Evolutionary conservation across 2,329 filamentous ascomycete species (phyloP).

Genomic region (Colletotrichum brevisporum): DNA sequence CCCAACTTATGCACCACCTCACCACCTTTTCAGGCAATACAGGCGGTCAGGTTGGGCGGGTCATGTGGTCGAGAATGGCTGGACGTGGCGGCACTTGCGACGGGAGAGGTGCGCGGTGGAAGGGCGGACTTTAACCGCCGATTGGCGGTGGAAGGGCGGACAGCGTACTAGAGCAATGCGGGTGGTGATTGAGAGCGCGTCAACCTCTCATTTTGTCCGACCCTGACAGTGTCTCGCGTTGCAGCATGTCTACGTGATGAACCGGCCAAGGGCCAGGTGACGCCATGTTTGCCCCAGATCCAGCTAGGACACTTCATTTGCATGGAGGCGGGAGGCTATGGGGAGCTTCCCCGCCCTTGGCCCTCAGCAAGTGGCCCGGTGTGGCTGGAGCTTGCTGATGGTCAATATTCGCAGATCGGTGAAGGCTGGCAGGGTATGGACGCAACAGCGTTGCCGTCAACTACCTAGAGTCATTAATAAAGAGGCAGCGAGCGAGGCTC

Average conservation of each 20-base stretch:
- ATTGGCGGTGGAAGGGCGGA: constrained; percentile 14
- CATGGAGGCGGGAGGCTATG: constrained; percentile 22
- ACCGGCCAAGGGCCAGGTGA: constrained; percentile 33
- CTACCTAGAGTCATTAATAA: too few relatives aligned
- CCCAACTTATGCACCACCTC: constrained; percentile 9
- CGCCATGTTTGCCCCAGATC: constrained; percentile 32
- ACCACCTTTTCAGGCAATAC: background rate
- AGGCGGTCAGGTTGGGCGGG: constrained; percentile 21
- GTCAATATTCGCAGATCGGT: background rate
- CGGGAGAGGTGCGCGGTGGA: constrained; percentile 15
- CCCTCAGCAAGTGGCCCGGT: background rate
- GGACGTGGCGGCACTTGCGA: constrained; percentile 22
- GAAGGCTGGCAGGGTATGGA: too few relatives aligned
- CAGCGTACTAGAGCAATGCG: constrained; percentile 1
- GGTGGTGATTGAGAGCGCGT: constrained; percentile 1
- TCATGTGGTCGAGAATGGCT: constrained; percentile 18
- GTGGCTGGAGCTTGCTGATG: constrained; percentile 20
- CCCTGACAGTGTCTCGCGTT: constrained; percentile 10
- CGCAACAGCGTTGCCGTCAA: too few relatives aligned
- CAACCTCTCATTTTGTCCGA: constrained; percentile 13
- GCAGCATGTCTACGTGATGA: constrained; percentile 14
- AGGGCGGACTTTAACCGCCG: background rate
- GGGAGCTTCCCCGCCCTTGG: constrained; percentile 27
- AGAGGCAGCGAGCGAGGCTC: too few relatives aligned
- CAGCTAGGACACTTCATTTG: constrained; percentile 22